Percentiles rank a stretch among this genome's conserved stretches.
Conservation (phyloP, 805 yeast genomes). For the Jamesozyma piceae region DNA sequence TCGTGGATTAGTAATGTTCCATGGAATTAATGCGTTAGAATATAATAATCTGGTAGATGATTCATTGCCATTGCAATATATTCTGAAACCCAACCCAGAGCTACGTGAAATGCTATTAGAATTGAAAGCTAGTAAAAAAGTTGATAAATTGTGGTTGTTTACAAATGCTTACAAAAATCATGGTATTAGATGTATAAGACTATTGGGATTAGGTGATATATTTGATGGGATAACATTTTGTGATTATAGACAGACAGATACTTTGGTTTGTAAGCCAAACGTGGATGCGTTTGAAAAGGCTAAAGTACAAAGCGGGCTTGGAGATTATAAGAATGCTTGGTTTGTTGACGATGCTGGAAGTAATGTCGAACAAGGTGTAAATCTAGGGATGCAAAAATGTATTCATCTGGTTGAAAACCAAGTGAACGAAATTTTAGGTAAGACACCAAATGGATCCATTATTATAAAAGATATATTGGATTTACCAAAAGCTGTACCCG, state of each 20-base stretch:
- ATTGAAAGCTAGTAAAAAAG: slow-evolving; percentile 38
- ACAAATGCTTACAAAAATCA: slow-evolving; percentile 93
- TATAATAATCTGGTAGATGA: slow-evolving; percentile 88
- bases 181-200: slow-evolving; percentile 67
- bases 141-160: slow-evolving; percentile 77
- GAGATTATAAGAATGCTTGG: slow-evolving; percentile 41
- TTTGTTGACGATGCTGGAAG: slow-evolving; percentile 83
- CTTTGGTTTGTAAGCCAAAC: slow-evolving; percentile 87
- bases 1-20: slow-evolving; percentile 65
- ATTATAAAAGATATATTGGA: slow-evolving; percentile 52
- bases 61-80: slow-evolving; percentile 72
- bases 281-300: slow-evolving; percentile 53
- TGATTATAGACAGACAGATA: slow-evolving; percentile 58
- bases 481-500: slow-evolving; percentile 36
- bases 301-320: slow-evolving; percentile 44
- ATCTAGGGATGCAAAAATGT: slow-evolving; percentile 62
- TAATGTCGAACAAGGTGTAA: slow-evolving; percentile 65
- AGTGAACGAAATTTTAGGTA: slow-evolving; percentile 33
- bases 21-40: slow-evolving; percentile 75
- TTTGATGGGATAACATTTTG: slow-evolving; percentile 93
- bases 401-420: slow-evolving; percentile 71
- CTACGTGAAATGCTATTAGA: slow-evolving; percentile 44
- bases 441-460: slow-evolving; percentile 37
- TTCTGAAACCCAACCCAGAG: slow-evolving; percentile 53
- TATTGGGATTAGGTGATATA: slow-evolving; percentile 82